Conservation (phyloP, 2,329 filamentous ascomycete species). For the Fragosphaeria purpurea region DNA sequence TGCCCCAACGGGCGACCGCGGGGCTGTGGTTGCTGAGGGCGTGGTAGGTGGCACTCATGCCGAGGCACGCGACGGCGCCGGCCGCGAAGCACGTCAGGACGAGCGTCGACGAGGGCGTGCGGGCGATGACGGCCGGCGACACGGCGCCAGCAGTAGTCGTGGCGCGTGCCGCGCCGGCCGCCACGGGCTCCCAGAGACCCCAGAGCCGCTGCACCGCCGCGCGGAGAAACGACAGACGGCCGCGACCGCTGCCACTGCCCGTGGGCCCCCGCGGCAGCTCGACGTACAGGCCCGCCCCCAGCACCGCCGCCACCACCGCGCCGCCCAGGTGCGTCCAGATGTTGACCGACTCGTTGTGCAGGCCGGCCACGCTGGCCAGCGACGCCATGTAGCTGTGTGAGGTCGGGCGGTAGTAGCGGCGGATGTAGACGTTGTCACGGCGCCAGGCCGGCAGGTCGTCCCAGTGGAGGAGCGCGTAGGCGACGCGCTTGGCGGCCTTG, state of each 20-base stretch:
- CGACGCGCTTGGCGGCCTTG: constrained; percentile 20
- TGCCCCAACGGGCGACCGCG: constrained; percentile 68
- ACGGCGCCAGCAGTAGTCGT: background rate
- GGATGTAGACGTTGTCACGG: constrained; percentile 49
- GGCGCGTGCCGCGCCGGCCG: no score
- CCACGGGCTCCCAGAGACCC: no score
- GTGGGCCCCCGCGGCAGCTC: background rate
- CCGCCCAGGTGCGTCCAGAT: constrained; percentile 59
- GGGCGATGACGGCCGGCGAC: constrained; percentile 22
- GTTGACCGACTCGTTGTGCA: constrained; percentile 55
- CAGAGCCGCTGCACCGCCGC: no score
- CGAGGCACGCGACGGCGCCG: constrained; percentile 62
- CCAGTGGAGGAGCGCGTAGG: constrained; percentile 36
- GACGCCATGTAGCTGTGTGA: constrained; percentile 37
- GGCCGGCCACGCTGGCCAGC: constrained; percentile 37
- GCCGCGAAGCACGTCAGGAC: constrained; percentile 72
- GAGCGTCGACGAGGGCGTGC: constrained; percentile 56
- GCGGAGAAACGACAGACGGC: no score
- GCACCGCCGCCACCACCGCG: constrained; percentile 45
- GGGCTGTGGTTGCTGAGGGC: constrained; percentile 76
- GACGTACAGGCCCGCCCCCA: constrained; percentile 43
- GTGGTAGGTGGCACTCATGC: constrained; percentile 80
- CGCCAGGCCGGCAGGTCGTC: constrained; percentile 50
- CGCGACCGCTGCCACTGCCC: no score
- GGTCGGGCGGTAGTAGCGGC: constrained; percentile 41